Percentiles rank a stretch among this genome's conserved stretches.
These are phyloP conservation scores for Cardamine chenopodiifolia DNA, from an alignment of 345 rosid species.

Conservation along the genomic window DNA sequence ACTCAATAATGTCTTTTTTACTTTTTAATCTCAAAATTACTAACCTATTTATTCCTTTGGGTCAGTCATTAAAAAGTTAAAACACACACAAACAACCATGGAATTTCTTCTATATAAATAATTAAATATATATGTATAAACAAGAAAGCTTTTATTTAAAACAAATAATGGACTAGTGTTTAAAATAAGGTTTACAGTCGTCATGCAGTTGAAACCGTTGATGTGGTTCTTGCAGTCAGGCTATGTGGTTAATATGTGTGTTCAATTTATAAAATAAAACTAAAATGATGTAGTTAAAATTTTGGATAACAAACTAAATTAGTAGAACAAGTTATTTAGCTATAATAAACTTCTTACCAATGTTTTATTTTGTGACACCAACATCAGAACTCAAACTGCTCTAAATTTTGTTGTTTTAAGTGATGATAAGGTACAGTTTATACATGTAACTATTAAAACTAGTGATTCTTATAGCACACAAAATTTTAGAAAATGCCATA, in stretches of 20 bases:
- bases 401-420: background rate
- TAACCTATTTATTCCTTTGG: too few species aligned
- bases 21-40: background rate
- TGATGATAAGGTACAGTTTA: background rate
- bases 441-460: constrained; percentile 1
- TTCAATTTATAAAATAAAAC: background rate
- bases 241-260: background rate
- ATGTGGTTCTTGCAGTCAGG: background rate
- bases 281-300: background rate
- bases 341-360: background rate
- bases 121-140: background rate
- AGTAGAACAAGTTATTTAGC: too few species aligned
- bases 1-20: background rate
- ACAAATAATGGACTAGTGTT: background rate
- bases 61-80: too few species aligned
- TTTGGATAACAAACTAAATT: too few species aligned
- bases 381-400: background rate
- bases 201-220: background rate
- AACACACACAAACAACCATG: background rate
- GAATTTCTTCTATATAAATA: background rate
- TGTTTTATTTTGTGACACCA: background rate
- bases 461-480: background rate
- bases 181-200: background rate
- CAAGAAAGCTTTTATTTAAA: background rate
- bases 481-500: background rate